Evolutionary conservation across 768 basidiomycete genomes (phyloP).

Genomic region (Gymnopilus junonius): DNA sequence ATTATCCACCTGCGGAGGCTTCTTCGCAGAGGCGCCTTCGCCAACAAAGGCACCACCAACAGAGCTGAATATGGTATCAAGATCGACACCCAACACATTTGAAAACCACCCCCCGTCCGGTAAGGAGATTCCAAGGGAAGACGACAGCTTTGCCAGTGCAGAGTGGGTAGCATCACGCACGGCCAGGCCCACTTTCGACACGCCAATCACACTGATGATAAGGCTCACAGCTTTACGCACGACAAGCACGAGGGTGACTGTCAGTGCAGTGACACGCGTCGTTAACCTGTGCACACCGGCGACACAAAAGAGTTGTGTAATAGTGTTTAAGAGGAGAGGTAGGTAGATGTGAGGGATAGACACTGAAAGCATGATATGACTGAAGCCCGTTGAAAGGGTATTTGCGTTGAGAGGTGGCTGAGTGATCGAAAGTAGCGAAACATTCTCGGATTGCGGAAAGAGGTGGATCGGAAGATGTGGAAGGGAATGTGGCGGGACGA

Average conservation of each 20-base stretch:
- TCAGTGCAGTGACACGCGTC: slow-evolving; percentile 71
- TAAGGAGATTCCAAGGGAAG: background rate
- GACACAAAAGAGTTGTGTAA: slow-evolving; percentile 85
- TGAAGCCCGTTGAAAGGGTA: background rate
- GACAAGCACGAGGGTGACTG: slow-evolving; percentile 79
- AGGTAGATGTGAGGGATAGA: slow-evolving; percentile 64
- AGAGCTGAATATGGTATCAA: slow-evolving; percentile 14
- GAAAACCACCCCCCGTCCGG: slow-evolving; percentile 1
- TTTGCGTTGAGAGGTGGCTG: slow-evolving; percentile 10
- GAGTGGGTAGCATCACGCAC: background rate
- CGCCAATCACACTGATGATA: slow-evolving; percentile 66
- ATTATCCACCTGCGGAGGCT: slow-evolving; percentile 37
- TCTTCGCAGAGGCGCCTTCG: slow-evolving; percentile 10
- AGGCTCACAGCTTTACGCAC: slow-evolving; percentile 83
- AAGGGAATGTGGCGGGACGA: slow-evolving; percentile 37
- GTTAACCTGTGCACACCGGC: slow-evolving; percentile 89
- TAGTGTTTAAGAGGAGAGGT: slow-evolving; percentile 74
- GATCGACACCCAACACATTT: slow-evolving; percentile 12
- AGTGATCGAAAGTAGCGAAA: slow-evolving; percentile 30
- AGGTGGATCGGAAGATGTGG: slow-evolving; percentile 25
- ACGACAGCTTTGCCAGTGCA: background rate
- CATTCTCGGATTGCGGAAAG: slow-evolving; percentile 20
- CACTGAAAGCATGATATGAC: slow-evolving; percentile 29
- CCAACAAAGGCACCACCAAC: slow-evolving; percentile 24
- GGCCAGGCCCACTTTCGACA: slow-evolving; percentile 26